Evolutionary conservation across 768 basidiomycete species (phyloP), one percentile per base, ranked within the genome.

Genomic region (Boletus huronensis): DNA sequence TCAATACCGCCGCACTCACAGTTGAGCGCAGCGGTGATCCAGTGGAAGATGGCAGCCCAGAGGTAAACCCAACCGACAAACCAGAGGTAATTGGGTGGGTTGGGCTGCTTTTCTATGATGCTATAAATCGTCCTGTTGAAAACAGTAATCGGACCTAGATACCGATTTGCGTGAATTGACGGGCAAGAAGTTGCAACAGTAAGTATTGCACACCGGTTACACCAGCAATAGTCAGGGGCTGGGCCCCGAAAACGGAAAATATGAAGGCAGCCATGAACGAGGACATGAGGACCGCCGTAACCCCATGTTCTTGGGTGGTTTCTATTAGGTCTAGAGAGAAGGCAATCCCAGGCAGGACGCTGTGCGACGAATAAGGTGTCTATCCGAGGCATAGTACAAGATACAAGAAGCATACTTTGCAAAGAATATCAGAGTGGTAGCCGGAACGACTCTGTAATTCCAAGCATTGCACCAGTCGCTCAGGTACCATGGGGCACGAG

Each of bases 31-130:
- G 93, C 90, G 5, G 90, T 88, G 42, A 90, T 72, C 87, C 88
- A 93, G 63, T 94, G 88, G 38, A 89, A 70, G 38, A 93, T 88
- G 0, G 91, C 93, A 32, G 82, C 90, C 92, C 92, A 94, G 0
- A 93, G 73, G 67, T 96, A 95, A 0, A 92, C 88, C 93, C 93
- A 95, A 26, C 92, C 92, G 9, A 95, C 80, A 64, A 94, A 94
- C 34, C 88, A 87, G 13, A 93, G 79, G 66, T 94, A 96, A 48
- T 80, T 69, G 2, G 92, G 91, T 6, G 85, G 74, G 55, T 85
- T 76, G 10, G 75, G 60, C 48, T 80, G 77, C 19, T 73, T 74
- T 61, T 79, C 66, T 51, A 91, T 74, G 54, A 94, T 90, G 60
- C 86, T 79, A 68, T 81, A 93, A 41, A 95, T 91, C 2, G 88